These are phyloP conservation scores for Diphasiastrum complanatum DNA, from an alignment of 83 land plant species.

Conservation along the genomic window DNA sequence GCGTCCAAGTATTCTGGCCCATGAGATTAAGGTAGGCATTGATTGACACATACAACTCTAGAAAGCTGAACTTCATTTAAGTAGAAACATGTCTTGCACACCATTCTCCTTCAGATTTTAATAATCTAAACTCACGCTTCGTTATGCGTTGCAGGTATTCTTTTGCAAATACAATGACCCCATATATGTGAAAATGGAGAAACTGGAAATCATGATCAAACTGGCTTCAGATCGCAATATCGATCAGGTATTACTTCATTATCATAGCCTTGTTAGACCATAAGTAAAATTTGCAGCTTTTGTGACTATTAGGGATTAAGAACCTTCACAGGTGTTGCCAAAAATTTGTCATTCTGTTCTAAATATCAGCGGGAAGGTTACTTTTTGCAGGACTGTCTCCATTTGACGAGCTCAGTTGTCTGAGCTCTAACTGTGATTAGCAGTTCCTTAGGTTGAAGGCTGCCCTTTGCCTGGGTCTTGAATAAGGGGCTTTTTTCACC, in stretches of 20 bases:
- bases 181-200: conserved; percentile 99
- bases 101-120: no score
- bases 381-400: no score
- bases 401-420: no score
- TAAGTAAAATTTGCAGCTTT: not conserved
- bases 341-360: no score
- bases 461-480: no score
- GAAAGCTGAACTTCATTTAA: not conserved
- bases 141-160: conserved; percentile 55
- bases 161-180: conserved; percentile 99
- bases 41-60: not conserved
- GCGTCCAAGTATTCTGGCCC: conserved; percentile 94
- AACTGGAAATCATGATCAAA: conserved; percentile 98
- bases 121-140: not conserved
- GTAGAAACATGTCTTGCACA: not conserved
- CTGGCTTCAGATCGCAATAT: conserved; percentile 98
- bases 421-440: no score
- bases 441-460: no score
- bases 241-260: conserved; percentile 62
- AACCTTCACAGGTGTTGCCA: no score
- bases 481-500: no score
- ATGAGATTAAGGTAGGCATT: conserved; percentile 85
- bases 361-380: no score
- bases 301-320: no score
- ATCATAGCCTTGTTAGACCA: not conserved